Evolutionary conservation across 139 green algal species (phyloP).

Genomic region (Ettlia oleoabundans): DNA sequence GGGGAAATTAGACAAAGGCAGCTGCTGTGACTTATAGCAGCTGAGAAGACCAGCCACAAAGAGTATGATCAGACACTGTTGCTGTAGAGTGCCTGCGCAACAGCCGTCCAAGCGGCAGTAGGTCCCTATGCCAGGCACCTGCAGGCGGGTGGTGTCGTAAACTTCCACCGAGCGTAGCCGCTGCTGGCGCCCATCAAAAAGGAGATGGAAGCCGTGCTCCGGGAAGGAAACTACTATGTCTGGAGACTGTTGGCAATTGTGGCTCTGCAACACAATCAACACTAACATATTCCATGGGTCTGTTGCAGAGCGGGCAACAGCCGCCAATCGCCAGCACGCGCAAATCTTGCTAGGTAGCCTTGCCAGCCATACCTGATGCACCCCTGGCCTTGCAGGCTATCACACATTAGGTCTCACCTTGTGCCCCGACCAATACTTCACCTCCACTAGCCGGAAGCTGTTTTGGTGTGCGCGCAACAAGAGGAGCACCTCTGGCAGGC

Average conservation of each 20-base stretch:
- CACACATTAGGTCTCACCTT: background rate
- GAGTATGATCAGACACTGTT: too few species aligned
- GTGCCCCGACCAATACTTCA: constrained; percentile 33
- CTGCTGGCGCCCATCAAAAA: constrained; percentile 59
- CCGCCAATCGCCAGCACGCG: too few species aligned
- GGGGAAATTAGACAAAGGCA: too few species aligned
- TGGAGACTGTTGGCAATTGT: background rate
- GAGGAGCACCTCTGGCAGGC: background rate
- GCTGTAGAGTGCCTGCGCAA: too few species aligned
- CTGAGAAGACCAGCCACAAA: too few species aligned
- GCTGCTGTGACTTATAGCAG: too few species aligned
- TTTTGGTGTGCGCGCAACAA: background rate
- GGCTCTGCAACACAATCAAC: constrained; percentile 32
- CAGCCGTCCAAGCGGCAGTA: too few species aligned
- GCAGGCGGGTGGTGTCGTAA: constrained; percentile 53
- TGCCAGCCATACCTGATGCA: too few species aligned
- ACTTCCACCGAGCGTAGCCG: constrained; percentile 63
- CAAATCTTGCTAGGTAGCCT: too few species aligned
- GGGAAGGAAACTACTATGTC: constrained; percentile 62
- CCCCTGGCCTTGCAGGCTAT: background rate
- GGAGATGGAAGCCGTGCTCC: constrained; percentile 60
- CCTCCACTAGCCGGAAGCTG: constrained; percentile 26
- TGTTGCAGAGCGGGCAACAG: background rate
- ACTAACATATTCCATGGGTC: background rate
- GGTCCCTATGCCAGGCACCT: constrained; percentile 39